These are phyloP conservation scores for Coniochaeta hoffmannii DNA, from an alignment of 2,329 filamentous ascomycete species.

Conservation along the genomic window DNA sequence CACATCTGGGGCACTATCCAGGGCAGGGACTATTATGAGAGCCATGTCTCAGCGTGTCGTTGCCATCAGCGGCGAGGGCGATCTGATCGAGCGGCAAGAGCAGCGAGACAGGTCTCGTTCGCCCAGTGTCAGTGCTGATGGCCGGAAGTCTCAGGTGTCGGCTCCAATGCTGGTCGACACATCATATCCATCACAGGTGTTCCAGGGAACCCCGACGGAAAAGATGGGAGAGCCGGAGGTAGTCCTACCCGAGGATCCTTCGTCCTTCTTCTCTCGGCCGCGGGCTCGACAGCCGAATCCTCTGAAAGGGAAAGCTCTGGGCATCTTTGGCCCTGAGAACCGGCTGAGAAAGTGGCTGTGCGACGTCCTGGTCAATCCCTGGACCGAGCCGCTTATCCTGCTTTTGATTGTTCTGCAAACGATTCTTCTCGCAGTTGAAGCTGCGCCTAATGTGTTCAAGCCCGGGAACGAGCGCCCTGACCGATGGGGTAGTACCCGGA, in stretches of 20 bases:
- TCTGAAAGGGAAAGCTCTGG: conserved; percentile 76
- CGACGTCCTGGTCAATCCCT: conserved; percentile 76
- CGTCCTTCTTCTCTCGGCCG: conserved; percentile 22
- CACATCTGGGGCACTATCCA: conserved; percentile 55
- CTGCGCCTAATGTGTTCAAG: conserved; percentile 62
- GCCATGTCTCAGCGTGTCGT: conserved; percentile 96
- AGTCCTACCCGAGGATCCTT: conserved; percentile 19
- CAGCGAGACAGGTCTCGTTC: conserved; percentile 53
- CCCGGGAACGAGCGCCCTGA: conserved; percentile 51
- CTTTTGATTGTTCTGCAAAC: conserved; percentile 83
- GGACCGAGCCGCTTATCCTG: conserved; percentile 80
- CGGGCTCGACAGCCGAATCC: conserved; percentile 56
- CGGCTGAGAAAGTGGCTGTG: conserved; percentile 67
- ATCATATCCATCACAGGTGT: conserved; percentile 43
- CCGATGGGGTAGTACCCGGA: conserved; percentile 58
- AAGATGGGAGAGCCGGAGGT: conserved; percentile 31
- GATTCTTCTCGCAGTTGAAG: conserved; percentile 78
- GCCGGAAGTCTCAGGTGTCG: conserved; percentile 40
- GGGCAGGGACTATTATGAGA: conserved; percentile 69
- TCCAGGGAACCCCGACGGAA: conserved; percentile 32
- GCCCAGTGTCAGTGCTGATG: conserved; percentile 42
- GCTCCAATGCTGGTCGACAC: conserved; percentile 36
- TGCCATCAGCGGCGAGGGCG: conserved; percentile 89
- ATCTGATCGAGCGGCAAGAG: conserved; percentile 62
- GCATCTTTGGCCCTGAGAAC: conserved; percentile 76